Base-by-base conservation (phyloP, 2,329 filamentous ascomycete genomes). In the Parascedosporium putredinis region DNA sequence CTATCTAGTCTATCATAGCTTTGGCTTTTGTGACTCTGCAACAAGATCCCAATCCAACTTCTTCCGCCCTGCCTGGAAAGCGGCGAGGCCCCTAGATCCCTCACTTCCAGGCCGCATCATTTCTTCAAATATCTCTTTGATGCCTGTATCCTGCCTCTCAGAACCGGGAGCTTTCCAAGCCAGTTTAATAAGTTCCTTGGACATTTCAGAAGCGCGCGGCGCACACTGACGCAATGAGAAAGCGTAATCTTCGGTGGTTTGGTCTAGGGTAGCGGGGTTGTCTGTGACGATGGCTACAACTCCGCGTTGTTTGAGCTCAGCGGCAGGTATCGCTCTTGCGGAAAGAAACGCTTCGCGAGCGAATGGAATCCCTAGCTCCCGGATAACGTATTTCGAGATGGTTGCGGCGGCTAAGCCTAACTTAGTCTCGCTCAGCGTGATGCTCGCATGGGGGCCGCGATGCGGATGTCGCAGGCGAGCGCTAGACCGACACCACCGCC, bases 401-500 rank as follows among this genome's bases (percentile, higher is more conserved):
- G 60, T 62, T 1, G 65, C 67, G 1, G 67, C 60, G 49, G 61
- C 64, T 5, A 70, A 53, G 0, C 63, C 67, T 1, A 67, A 55
- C 47, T 66, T 69, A 3, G 64, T 65, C 45, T 72, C 68, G 52
- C 62, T 69, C 4, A 72, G 56, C 1, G 60, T 67, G 10, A 62
- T 54, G 2, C 40, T 55, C 5, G 59, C 58, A 2, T 29, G 34
- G 6, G 43, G 42, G 10, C 42, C 49, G 24, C 48, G 54, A 65
- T 49, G 4, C 68, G 60, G 9, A 71, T 55, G 49, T 72, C 68
- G 53, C 68, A 72, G 1, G 61, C 59, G 53, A 70, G 69, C 1
- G 65, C 67, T 0, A 73, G 56, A 0, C 69, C 69, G 2, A 71
- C 66, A 0, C 70, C 70, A 1, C 67, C 69, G 2, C 68, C 69